Evolutionary conservation across 148 eudicot genomes (phyloP), one percentile per base, ranked within the genome.

Genomic region (Amaranthus palmeri): DNA sequence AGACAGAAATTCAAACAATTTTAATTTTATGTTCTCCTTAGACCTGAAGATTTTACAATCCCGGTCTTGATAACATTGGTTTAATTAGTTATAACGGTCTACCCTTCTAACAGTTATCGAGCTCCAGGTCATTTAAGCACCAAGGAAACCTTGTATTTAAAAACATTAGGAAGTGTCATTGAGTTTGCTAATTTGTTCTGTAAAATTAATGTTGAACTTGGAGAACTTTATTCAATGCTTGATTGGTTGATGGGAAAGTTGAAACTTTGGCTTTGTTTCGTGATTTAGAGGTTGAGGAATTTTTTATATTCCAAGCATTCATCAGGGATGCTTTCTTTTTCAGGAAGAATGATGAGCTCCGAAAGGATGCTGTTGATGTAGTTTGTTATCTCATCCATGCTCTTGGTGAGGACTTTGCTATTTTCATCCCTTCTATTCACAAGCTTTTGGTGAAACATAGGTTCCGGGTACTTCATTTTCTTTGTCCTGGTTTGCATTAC

Each of bases 351-450:
- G 93, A 96, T 58, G 97, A 90, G 79, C 93, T 96, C 51, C 88
- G 96, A 17, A 96, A 87, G 83, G 99, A 96, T 85, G 88, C 92
- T 68, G 86, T 90, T 77, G 99, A 96, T 84, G 97, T 96, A 67
- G 89, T 96, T 65, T 92, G 97, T 77, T 90, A 92, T 76, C 86
- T 96, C 50, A 97, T 88, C 78, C 93, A 90, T 82, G 90, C 99
- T 68, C 90, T 92, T 76, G 99, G 99, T 48, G 92, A 92, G 81
- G 97, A 89, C 75, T 92, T 92, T 83, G 80, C 99, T 61, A 88
- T 96, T 70, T 96, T 96, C 83, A 86, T 96, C 41, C 96, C 96
- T n/a, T 96, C 99, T 63, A 85, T 92, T 78, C 87, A 85, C 79
- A 96, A 92, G 81, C 91, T 96, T 62, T 57, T 92, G 82, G 51